Conservation (phyloP, 179 eudicot species). For the Spergularia azorica region DNA sequence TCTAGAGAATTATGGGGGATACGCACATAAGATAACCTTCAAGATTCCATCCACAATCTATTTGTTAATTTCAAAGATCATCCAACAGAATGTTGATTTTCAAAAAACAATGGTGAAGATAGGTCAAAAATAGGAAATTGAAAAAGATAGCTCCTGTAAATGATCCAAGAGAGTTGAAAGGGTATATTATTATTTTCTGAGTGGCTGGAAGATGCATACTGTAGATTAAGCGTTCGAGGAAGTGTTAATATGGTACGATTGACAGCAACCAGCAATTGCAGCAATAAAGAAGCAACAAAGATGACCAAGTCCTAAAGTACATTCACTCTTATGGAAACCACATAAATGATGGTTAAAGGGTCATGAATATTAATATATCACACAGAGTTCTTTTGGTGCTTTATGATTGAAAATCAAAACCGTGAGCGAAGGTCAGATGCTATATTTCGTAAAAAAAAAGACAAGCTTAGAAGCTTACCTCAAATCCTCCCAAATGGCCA, state of each 20-base stretch:
- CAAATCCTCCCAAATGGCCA: constrained; percentile 93
- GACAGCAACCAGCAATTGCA: not conserved
- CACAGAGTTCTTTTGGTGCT: not conserved
- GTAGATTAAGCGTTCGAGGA: not conserved
- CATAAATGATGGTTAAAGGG: constrained; percentile 1
- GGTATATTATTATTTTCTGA: not conserved
- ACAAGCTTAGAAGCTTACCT: constrained; percentile 50
- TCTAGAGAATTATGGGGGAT: too few species aligned
- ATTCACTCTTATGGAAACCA: not conserved
- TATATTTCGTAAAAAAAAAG: not conserved
- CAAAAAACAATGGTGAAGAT: too few species aligned
- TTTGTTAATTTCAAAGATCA: too few species aligned
- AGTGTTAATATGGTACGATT: not conserved
- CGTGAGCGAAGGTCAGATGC: not conserved
- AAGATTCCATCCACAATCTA: too few species aligned
- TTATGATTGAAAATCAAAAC: not conserved
- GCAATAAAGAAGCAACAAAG: not conserved
- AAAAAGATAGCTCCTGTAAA: not conserved
- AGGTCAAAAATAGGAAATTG: not conserved
- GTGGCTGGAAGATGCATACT: not conserved
- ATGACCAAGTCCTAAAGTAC: not conserved
- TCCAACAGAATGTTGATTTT: too few species aligned
- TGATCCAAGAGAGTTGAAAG: not conserved
- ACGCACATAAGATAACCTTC: too few species aligned
- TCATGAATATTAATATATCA: constrained; percentile 2